A percentile compares a stretch with the other conserved stretches of the same genome.
Conservation (phyloP, 768 basidiomycete genomes). For the Pholiota molesta region DNA sequence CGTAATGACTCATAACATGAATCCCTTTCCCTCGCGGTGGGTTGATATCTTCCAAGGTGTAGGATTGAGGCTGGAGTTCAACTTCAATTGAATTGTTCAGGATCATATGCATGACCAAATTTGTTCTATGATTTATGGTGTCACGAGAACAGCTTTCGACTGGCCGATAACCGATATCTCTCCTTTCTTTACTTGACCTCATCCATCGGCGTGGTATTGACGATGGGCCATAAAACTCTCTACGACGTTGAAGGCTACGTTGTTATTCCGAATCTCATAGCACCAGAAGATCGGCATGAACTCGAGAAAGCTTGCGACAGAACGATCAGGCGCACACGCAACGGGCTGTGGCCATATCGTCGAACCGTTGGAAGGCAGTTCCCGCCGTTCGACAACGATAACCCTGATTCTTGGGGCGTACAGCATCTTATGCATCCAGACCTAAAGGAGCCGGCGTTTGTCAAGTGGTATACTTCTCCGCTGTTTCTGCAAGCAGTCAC, state of each 20-base stretch:
- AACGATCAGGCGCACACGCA: constrained; percentile 54
- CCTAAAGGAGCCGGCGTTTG: constrained; percentile 60
- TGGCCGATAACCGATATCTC: too few species aligned
- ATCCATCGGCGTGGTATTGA: constrained; percentile 14
- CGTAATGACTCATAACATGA: too few species aligned
- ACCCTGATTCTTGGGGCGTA: constrained; percentile 79
- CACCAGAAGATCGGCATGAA: constrained; percentile 34
- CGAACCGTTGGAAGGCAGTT: constrained; percentile 81
- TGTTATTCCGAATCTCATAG: constrained; percentile 58
- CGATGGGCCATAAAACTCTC: constrained; percentile 39
- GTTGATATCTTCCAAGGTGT: too few species aligned
- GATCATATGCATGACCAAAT: too few species aligned
- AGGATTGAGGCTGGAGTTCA: too few species aligned
- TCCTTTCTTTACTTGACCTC: too few species aligned
- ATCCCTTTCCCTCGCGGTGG: too few species aligned
- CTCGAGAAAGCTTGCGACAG: constrained; percentile 56
- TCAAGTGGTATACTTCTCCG: constrained; percentile 67
- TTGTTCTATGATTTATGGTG: too few species aligned
- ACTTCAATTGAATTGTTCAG: too few species aligned
- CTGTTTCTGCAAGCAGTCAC: constrained; percentile 44
- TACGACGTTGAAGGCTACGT: constrained; percentile 73
- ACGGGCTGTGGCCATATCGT: constrained; percentile 64
- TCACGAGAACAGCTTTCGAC: too few species aligned
- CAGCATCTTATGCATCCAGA: constrained; percentile 84
- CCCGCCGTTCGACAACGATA: constrained; percentile 63